Base-by-base conservation (phyloP, 768 basidiomycete genomes). In the Rhizopogon sp. region DNA sequence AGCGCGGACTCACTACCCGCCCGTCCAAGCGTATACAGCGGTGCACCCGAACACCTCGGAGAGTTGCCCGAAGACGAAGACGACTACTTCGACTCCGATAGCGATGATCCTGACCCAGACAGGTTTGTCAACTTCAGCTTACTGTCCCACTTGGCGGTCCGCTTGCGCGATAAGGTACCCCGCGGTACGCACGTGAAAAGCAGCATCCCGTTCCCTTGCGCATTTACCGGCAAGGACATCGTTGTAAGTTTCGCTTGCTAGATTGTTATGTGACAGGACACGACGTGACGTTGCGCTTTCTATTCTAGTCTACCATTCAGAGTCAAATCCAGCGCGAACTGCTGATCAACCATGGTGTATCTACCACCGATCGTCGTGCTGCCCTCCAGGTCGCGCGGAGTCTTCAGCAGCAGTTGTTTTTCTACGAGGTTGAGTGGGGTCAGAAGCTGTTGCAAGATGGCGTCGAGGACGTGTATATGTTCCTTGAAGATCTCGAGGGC, bases 391-490 rank as follows among this genome's bases (percentile, higher is more conserved):
- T 96, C 39, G 97, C 93, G 4, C 85, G 93, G 39, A 91, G 90
- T 55, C 76, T 98, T 39, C 94, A 98, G 65, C 87, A 82, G 56
- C 93, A 96, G 66, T 79, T 98, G 5, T 98, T 93, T 77, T 95
- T 97, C 70, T 92, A 93, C 65, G 96, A 98, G 67, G 94, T 98
- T 6, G 94, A 98, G 66, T 96, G 94, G 91, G 92, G 89, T 31
- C 84, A 85, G 49, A 83, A 85, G 17, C 77, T 85, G 1, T 72
- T 97, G 53, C 83, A 88, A 54, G 93, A 95, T 64, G 86, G 89
- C 3, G 89, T 95, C 4, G 93, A 95, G 63, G 92, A 95, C 58
- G 93, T 97, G 6, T 97, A 90, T 72, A 90, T 88, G 78, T 96
- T 97, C 70, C 75, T 91, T 64, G 92, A 92, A 55, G 93, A 95